These are phyloP conservation scores for Picea glauca DNA, from an alignment of 75 land plant genomes.

Conservation along the genomic window DNA sequence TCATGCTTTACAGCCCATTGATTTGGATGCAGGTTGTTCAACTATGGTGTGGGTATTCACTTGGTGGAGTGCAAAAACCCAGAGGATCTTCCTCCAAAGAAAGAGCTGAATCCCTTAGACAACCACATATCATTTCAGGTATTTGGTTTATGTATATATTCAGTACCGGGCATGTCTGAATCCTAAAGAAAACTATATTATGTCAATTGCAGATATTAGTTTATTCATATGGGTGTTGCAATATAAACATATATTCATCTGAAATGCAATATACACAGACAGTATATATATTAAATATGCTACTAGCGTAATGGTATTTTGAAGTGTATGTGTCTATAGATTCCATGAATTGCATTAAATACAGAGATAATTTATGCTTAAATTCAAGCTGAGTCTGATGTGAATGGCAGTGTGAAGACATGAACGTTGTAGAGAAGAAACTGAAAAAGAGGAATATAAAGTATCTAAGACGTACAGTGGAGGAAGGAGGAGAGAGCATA, in stretches of 20 bases:
- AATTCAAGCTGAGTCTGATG: background rate
- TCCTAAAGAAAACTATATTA: background rate
- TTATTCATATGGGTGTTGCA: background rate
- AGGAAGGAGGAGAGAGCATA: constrained; percentile 32
- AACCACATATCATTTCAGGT: constrained; percentile 90
- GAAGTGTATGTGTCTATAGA: background rate
- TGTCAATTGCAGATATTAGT: background rate
- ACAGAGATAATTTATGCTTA: background rate
- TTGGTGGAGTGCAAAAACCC: constrained; percentile 45
- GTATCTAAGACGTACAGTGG: constrained; percentile 29
- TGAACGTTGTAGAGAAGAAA: constrained; percentile 29
- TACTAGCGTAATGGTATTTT: background rate
- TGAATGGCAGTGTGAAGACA: constrained; percentile 40
- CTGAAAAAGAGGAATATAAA: constrained; percentile 30
- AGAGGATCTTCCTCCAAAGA: constrained; percentile 13
- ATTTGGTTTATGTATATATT: background rate
- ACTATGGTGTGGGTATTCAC: constrained; percentile 76
- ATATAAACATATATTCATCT: background rate
- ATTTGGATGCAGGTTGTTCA: constrained; percentile 47
- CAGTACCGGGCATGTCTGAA: background rate
- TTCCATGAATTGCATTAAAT: background rate
- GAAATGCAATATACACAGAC: too few relatives aligned
- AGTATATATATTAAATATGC: too few relatives aligned
- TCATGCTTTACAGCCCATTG: too few relatives aligned
- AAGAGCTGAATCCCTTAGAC: constrained; percentile 54